Base-by-base conservation (phyloP, 2,329 filamentous ascomycete species). In the Aureobasidium zeae region DNA sequence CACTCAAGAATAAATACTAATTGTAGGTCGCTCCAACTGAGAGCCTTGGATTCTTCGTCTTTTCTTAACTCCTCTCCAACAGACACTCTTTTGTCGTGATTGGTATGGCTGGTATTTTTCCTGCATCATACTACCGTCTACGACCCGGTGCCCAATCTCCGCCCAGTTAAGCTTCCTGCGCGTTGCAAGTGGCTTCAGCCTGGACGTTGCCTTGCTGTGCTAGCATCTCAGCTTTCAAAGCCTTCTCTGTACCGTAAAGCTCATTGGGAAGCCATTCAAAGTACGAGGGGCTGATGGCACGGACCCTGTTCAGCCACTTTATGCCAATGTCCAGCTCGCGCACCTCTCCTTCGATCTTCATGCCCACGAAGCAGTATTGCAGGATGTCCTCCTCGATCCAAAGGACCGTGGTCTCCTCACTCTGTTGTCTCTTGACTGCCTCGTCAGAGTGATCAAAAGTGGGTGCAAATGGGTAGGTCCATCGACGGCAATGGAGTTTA, bases 311-410 rank as follows among this genome's bases (percentile, higher is more conserved):
- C 35, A 64, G 50, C 51, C 56, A 62, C 45, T 50, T 47, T 30
- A 62, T 42, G 17, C 59, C 59, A 13, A 52, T 45, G 28, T 56
- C 53, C 11, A 58, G 48, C 46, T 54, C 45, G 20, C 52, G 54
- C 43, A 63, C 52, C 10, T 45, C 52, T 5, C 57, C 66, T 25
- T 63, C 54, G 35, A 71, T 55, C 56, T 67, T 71, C 62, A 71
- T 61, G 0, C 86, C 84, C 0, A 71, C 60, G 47, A 74, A 73
- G 55, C 83, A 75, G 44, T 74, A 65, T 20, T 66, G 48, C 13
- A 83, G 62, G 2, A 76, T 58, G 4, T 70, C 60, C 19, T 77
- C 72, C 48, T 94, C 87, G 3, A 94, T 56, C 55, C 83, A 76
- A 51, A 93, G 80, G 10, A 59, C 57, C 49, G 67, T 63, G 33